Evolutionary conservation across 2,329 filamentous ascomycete species (phyloP).

Genomic region (Blumeria graminis): DNA sequence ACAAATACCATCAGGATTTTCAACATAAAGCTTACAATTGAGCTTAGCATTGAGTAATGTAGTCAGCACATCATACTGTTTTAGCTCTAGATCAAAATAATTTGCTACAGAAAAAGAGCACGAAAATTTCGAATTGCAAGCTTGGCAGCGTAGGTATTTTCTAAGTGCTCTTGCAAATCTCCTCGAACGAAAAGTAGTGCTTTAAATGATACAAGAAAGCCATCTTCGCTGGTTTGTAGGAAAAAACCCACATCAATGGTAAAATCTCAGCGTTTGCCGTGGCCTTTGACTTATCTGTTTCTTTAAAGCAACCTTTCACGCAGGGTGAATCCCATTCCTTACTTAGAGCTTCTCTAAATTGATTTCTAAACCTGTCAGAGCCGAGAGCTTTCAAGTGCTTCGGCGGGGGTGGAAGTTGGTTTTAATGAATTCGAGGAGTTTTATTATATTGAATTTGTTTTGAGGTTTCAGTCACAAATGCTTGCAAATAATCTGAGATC

Average conservation of each 20-base stretch:
- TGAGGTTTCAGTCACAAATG: neutral
- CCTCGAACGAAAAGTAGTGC: neutral
- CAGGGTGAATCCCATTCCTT: neutral
- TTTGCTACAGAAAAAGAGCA: neutral
- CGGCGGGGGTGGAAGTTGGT: neutral
- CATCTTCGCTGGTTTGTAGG: neutral
- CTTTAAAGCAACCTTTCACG: neutral
- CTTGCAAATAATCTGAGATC: neutral
- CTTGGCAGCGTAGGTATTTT: slow-evolving; percentile 1
- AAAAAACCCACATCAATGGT: neutral
- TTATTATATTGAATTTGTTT: neutral
- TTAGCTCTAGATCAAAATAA: neutral
- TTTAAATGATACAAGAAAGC: neutral
- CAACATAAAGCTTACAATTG: neutral
- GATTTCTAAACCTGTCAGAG: neutral
- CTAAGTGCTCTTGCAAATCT: neutral
- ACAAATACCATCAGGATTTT: neutral
- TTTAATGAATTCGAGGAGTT: neutral
- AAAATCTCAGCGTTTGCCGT: neutral
- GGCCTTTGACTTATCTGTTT: neutral
- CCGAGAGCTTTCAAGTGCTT: neutral
- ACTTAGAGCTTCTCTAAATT: neutral
- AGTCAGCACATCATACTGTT: neutral
- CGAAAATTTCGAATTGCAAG: slow-evolving; percentile 1
- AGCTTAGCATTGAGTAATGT: neutral